A percentile compares a stretch with the other conserved stretches of the same genome.
Conservation (phyloP, 2,329 filamentous ascomycete species). For the Calonectria hawksworthii region DNA sequence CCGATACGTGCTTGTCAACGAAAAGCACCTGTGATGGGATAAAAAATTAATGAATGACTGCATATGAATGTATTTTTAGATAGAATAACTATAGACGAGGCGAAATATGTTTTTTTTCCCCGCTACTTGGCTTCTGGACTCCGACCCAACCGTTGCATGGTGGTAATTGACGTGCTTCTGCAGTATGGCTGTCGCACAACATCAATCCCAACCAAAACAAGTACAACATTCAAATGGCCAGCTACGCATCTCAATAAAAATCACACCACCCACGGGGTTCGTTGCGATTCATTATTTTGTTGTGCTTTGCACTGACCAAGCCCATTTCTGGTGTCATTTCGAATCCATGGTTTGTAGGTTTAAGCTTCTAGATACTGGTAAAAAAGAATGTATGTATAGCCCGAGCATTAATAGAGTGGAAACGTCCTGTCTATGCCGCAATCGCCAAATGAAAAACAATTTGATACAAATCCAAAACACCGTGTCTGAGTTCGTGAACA, state of each 20-base stretch:
- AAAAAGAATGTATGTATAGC: neutral
- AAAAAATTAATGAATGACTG: neutral
- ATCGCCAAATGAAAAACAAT: neutral
- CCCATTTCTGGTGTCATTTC: neutral
- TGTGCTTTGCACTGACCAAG: too few species aligned
- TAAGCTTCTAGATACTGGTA: neutral
- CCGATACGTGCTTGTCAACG: slow-evolving; percentile 61
- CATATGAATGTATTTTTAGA: slow-evolving; percentile 4
- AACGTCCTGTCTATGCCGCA: slow-evolving; percentile 11
- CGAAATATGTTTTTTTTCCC: neutral
- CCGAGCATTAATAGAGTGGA: slow-evolving; percentile 13
- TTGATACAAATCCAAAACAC: neutral
- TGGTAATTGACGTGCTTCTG: too few species aligned
- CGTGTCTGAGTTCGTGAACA: neutral
- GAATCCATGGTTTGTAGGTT: neutral
- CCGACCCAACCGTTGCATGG: too few species aligned
- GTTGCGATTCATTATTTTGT: neutral
- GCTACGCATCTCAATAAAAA: too few species aligned
- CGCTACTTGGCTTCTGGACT: too few species aligned
- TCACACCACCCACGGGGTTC: too few species aligned
- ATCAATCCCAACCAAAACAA: too few species aligned
- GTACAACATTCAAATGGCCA: too few species aligned
- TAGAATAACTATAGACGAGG: neutral
- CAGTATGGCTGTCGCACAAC: too few species aligned
- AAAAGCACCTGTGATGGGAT: slow-evolving; percentile 46